phyloP scores from a whole-genome alignment of 148 eudicot species.

The Polygonum maritimum region DNA sequence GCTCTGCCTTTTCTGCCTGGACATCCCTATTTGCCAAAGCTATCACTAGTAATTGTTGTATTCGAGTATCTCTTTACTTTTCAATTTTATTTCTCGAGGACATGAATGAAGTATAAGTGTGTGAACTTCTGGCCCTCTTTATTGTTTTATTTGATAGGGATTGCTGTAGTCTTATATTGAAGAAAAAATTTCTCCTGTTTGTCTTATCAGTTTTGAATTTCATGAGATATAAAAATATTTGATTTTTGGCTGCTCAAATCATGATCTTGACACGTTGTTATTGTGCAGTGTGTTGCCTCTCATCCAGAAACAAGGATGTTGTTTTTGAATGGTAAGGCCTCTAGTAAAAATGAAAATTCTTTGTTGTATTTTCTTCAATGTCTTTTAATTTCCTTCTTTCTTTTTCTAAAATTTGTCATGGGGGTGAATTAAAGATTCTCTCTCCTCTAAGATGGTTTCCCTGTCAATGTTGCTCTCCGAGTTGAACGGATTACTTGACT shows the following conservation, averaged over 20 bases:
- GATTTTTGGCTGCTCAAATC: background rate
- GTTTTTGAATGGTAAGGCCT: constrained; percentile 67
- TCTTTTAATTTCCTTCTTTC: background rate
- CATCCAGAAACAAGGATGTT: constrained; percentile 83
- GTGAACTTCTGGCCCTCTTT: background rate
- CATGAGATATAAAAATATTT: background rate
- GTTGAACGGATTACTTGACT: background rate
- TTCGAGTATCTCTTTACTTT: background rate
- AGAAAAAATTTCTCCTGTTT: background rate
- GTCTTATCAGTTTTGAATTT: background rate
- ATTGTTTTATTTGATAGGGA: background rate
- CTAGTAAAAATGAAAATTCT: background rate
- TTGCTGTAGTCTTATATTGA: background rate
- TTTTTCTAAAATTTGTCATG: background rate
- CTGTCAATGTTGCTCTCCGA: background rate
- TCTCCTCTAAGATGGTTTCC: background rate
- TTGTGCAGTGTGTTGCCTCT: constrained; percentile 89
- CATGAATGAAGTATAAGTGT: background rate
- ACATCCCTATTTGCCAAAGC: background rate
- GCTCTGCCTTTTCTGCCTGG: background rate
- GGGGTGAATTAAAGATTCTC: background rate
- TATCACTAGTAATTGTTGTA: background rate
- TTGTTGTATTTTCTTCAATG: background rate
- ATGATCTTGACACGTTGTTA: background rate
- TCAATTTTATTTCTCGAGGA: background rate